Evolutionary conservation across 352 stramenopile genomes (phyloP), one percentile per base, ranked within the genome.

Genomic region (Phytopythium litorale): DNA sequence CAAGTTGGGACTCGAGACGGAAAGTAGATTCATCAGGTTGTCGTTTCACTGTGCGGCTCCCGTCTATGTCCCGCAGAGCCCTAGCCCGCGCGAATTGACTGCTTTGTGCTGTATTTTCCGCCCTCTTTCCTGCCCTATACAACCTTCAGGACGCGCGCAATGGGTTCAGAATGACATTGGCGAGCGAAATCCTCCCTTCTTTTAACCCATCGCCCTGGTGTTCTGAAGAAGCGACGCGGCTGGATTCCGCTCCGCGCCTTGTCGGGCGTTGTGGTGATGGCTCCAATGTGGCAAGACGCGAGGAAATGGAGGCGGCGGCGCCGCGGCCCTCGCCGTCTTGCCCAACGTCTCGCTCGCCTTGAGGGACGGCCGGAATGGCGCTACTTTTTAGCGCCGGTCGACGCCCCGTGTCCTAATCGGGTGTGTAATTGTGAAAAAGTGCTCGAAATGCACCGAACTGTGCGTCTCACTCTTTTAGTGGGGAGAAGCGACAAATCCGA

Each of bases 211-310:
- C 19, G 19, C 1, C 42, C 28, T 4, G 28, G 19, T 7, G 42
- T 49, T 25, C 42, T 49, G 42, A 49, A 49, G 42, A 49, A 49
- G 42, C 42, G 42, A 49, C 42, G 19, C 42, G 42, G 42, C 42
- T 49, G 42, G 42, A 49, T 49, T 49, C 16, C 42, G 42, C 42
- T 25, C 42, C 11, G 13, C 38, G 38, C 5, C 38, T 32, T 32
- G 25, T 28, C 25, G 25, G 25, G 3, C 25, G 25, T 32, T 32
- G 28, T 32, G 5, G 28, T 32, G 28, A 32, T 32, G 28, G 28
- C 28, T 32, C 28, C 28, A 32, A 32, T 0, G 28, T 32, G 28
- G 28, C 28, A 32, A 32, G 28, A 32, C 35, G 35, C 35, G 25
- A 28, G 25, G 35, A 40, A 40, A 40, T 7, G 28, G 28, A 32